These are phyloP conservation scores for Thraustochytrium sp. DNA, from an alignment of 352 stramenopile species.

Conservation along the genomic window DNA sequence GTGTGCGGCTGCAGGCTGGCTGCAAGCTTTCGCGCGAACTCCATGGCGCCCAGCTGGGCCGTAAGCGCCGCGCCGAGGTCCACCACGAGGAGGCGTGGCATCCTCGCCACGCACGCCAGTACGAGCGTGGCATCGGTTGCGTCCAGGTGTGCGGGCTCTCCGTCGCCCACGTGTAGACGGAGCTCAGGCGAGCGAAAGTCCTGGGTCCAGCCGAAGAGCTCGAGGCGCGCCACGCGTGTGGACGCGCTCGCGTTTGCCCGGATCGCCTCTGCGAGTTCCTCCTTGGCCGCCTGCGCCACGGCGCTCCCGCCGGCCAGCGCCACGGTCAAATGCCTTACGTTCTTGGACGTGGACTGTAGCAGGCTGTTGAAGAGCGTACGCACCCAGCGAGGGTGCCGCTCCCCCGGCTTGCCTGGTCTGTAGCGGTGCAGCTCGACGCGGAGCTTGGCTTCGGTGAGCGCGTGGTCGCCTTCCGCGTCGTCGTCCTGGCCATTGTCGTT, in stretches of 20 bases:
- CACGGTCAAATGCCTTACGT: background rate
- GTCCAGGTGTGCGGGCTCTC: background rate
- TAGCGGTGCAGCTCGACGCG: no score
- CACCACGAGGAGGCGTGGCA: background rate
- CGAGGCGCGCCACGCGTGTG: background rate
- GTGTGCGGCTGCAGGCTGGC: background rate
- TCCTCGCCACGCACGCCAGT: background rate
- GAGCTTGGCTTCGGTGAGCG: no score
- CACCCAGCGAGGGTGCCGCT: no score
- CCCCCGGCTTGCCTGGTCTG: no score
- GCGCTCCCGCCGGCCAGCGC: background rate
- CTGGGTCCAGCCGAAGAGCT: background rate
- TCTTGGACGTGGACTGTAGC: background rate
- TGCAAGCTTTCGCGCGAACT: background rate
- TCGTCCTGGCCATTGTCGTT: no score
- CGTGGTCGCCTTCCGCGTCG: no score
- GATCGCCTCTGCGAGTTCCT: background rate
- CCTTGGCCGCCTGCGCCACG: background rate
- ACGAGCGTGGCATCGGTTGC: background rate
- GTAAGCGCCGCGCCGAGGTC: background rate
- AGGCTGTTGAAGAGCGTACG: no score
- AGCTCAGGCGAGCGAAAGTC: background rate
- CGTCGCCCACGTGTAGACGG: background rate
- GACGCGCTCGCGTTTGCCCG: background rate
- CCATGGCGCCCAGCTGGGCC: background rate